These are phyloP conservation scores for Pavlovales sp. DNA, from an alignment of 208 protist genomes.

Conservation along the genomic window DNA sequence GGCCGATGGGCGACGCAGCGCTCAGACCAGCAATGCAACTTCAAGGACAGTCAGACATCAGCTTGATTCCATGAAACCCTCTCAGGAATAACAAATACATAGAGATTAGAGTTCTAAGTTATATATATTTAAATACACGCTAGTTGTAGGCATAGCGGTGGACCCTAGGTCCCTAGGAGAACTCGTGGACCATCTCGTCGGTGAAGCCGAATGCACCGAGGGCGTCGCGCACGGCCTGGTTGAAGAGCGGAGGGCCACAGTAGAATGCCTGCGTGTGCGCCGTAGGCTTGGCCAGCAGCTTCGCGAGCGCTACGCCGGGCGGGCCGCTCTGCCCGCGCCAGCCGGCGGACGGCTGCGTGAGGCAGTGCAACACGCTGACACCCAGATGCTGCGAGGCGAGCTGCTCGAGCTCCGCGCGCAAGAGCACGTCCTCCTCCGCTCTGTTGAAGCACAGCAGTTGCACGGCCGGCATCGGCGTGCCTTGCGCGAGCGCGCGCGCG, in stretches of 20 bases:
- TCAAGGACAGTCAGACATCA: no score
- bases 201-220: background rate
- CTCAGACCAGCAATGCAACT: no score
- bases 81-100: no score
- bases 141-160: no score
- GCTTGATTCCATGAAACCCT: no score
- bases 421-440: background rate
- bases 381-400: background rate
- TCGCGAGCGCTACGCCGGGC: background rate
- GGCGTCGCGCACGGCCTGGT: background rate
- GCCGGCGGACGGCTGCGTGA: background rate
- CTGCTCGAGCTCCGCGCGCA: background rate
- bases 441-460: background rate
- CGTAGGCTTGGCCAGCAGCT: background rate
- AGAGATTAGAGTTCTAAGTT: no score
- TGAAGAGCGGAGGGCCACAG: conserved; percentile 7
- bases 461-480: background rate
- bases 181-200: background rate
- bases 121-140: no score
- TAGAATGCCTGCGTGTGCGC: background rate
- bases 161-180: background rate
- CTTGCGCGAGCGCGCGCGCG: background rate
- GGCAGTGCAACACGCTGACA: background rate
- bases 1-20: no score
- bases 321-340: background rate